These are phyloP conservation scores for Myriosclerotinia duriaeana DNA, from an alignment of 2,329 filamentous ascomycete species.

Conservation along the genomic window DNA sequence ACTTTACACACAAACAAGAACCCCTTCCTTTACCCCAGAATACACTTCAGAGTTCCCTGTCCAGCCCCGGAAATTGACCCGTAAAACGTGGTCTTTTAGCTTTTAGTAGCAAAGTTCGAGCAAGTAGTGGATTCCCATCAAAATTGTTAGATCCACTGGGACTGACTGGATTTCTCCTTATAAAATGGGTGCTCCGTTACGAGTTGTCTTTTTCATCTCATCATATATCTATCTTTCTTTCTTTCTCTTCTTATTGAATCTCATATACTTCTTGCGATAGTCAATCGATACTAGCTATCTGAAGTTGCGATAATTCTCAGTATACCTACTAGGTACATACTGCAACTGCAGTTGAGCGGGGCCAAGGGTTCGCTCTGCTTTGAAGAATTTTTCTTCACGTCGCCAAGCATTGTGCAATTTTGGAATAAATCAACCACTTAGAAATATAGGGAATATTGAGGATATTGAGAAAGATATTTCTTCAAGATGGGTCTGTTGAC, in stretches of 20 bases:
- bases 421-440: not conserved
- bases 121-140: conserved; percentile 1
- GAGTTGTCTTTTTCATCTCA: conserved; percentile 48
- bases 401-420: not conserved
- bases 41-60: not conserved
- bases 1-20: not conserved
- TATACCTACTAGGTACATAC: no score
- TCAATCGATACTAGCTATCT: not conserved
- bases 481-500: conserved; percentile 45
- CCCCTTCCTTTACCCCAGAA: conserved; percentile 18
- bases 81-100: conserved; percentile 1
- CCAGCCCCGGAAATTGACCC: not conserved
- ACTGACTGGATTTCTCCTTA: conserved; percentile 46
- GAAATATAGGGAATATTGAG: not conserved
- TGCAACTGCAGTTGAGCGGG: conserved; percentile 4
- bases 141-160: conserved; percentile 14
- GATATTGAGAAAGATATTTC: not conserved
- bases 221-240: conserved; percentile 22
- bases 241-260: not conserved
- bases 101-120: not conserved
- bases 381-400: conserved; percentile 14
- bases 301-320: no score
- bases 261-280: not conserved
- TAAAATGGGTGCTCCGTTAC: conserved; percentile 49
- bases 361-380: not conserved